Percentiles rank a stretch among this genome's conserved stretches.
Evolutionary conservation across 192 early-diverging fungal species (phyloP).

Genomic region (Lunasporangiospora selenospora): DNA sequence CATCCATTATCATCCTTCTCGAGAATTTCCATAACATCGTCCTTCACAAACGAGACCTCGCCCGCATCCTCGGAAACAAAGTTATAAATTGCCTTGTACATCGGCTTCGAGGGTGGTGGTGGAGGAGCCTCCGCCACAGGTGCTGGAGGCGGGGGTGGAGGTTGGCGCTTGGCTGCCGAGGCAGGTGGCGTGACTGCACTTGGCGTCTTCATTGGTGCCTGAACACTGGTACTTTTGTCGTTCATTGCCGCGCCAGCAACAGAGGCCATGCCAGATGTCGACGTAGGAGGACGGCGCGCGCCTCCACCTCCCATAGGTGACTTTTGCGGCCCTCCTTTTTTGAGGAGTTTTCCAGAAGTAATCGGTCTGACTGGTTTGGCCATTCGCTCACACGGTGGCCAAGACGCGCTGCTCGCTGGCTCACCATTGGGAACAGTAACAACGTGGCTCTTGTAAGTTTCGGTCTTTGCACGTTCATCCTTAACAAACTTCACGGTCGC

Average conservation of each 20-base stretch:
- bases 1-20: slow-evolving; percentile 63
- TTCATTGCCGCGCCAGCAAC: not conserved
- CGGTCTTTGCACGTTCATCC: slow-evolving; percentile 61
- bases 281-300: slow-evolving; percentile 19
- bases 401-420: slow-evolving; percentile 62
- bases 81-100: slow-evolving; percentile 72
- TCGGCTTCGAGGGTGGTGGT: slow-evolving; percentile 51
- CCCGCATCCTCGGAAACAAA: slow-evolving; percentile 68
- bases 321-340: slow-evolving; percentile 22
- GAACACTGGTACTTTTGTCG: slow-evolving; percentile 7
- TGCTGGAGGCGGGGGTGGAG: slow-evolving; percentile 63
- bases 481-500: slow-evolving; percentile 79
- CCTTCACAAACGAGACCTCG: slow-evolving; percentile 70
- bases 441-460: slow-evolving; percentile 74
- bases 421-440: slow-evolving; percentile 67
- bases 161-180: slow-evolving; percentile 40
- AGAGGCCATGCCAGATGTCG: slow-evolving; percentile 6
- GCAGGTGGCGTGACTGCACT: slow-evolving; percentile 3
- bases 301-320: not conserved
- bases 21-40: slow-evolving; percentile 71
- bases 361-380: slow-evolving; percentile 32
- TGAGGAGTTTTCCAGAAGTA: slow-evolving; percentile 44
- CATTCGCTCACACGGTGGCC: slow-evolving; percentile 46
- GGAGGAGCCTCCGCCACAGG: slow-evolving; percentile 41
- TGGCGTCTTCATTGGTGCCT: slow-evolving; percentile 3